Base-by-base conservation (phyloP, 108 stramenopile genomes). In the Licmophora abbreviata region DNA sequence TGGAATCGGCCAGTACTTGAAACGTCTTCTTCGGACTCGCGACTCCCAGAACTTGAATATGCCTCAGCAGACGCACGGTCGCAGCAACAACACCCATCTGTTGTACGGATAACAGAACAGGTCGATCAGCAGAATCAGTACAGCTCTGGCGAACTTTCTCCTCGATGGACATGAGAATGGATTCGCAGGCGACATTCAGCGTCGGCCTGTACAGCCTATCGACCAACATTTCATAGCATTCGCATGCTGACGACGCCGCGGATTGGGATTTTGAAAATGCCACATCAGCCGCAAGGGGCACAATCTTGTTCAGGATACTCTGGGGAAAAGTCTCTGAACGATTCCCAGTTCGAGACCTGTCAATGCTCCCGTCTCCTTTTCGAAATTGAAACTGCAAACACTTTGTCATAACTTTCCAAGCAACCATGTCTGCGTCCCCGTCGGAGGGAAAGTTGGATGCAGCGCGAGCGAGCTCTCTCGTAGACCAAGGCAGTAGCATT, bases 21-120 rank as follows among this genome's bases (percentile, higher is more conserved):
- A 72, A 72, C 27, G 49, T 65, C 55, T 65, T 65, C 37, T 72
- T 72, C 1, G 71, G 63, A 51, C 57, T 65, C 14, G 71, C 57
- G 21, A 51, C 55, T 44, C 28, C 37, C 3, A 58, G 33, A 35
- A 49, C 28, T 21, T 29, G 48, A 3, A 50, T 9, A 4, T 2
- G 17, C 12, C 42, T 40, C 32, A 72, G 33, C 2, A 72, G 51
- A 27, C 15, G 8, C 27, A 72, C 23, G 1, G 59, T 58, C 0
- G 71, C 46, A 38, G 29, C 3, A 1, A 51, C 46, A 42, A 66
- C 34, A 31, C 29, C 2, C 1, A 29, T 10, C n/a, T 50, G 22
- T 48, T 55, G 33, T 41, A 49, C 33, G 2, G 36, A 20, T 22
- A 36, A 2, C 7, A 44, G 9, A 26, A 41, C 48, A 14, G 18